Evolutionary conservation across 164 flowering plant genomes (phyloP), one percentile per base, ranked within the genome.

Genomic region (Macadamia tetraphylla): DNA sequence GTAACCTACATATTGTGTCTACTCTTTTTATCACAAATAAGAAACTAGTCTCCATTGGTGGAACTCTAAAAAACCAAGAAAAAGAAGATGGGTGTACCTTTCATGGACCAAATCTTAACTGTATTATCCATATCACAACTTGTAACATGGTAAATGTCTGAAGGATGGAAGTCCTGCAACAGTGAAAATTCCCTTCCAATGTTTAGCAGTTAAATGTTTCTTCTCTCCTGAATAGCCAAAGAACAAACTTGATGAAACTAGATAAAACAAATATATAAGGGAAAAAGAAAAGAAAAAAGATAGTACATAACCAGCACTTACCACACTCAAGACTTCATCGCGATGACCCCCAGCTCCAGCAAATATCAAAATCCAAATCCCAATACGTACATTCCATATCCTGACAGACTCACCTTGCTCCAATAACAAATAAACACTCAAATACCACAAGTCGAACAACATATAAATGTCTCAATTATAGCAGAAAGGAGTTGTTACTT

Each of bases 71-170:
- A 14, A 35, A 31, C 11, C 62, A 67, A 42, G 18, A 48, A 58
- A 58, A 11, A 48, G 17, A 51, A 51, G 51, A 6, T 62, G 18
- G 23, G 46, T 62, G 9, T 76, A 94, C 99, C 99, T 84, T 92
- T 87, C 97, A 94, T 94, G 58, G 99, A 94, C 99, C 99, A 94
- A 63, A 94, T 94, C 77, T 92, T 94, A n/a, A 94, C 88, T 59
- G 97, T 88, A 79, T 88, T 94, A 80, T 94, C 99, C 99, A 94
- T 94, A 56, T 97, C 99, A 81, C 99, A 94, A 75, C 97, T 94
- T 60, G 97, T 97, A 76, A 94, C 85, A 14, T 90, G 87, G 77
- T 90, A 85, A 43, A 90, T 88, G 72, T 94, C 99, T 14, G 97
- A 92, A 49, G 95, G 99, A 81, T 94, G 99, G 81, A 94, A 94